Evolutionary conservation across 1,284 basidiomycete genomes (phyloP).

Genomic region (Cutaneotrichosporon mucoides): DNA sequence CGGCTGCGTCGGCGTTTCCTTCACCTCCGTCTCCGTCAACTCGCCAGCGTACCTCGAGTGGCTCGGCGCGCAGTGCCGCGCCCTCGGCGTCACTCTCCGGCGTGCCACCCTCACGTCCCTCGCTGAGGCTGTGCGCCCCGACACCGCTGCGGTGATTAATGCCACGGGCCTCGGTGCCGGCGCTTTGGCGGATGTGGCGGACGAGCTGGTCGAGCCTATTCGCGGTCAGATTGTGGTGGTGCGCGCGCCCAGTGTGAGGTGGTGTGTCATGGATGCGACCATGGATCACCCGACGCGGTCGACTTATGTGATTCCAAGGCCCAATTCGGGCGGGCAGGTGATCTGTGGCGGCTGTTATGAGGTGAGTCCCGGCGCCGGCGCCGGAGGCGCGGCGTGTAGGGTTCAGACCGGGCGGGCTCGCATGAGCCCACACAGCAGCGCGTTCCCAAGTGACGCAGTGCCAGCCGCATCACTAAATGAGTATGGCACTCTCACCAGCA

Average conservation of each 20-base stretch:
- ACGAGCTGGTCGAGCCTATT: conserved; percentile 18
- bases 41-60: conserved; percentile 18
- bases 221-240: conserved; percentile 21
- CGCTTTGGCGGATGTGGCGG: conserved; percentile 14
- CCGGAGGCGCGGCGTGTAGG: no score
- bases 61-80: conserved; percentile 16
- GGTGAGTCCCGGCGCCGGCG: conserved; percentile 3
- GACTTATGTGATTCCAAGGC: conserved; percentile 23
- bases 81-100: conserved; percentile 14
- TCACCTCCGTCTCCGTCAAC: conserved; percentile 22
- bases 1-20: conserved; percentile 18
- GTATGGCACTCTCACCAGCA: no score
- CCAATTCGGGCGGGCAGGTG: conserved; percentile 19
- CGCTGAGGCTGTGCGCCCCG: conserved; percentile 4
- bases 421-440: no score
- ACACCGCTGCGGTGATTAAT: conserved; percentile 10
- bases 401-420: no score
- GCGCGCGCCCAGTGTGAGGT: conserved; percentile 14
- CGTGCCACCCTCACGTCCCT: conserved; percentile 7
- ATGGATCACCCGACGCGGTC: conserved; percentile 15
- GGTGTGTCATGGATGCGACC: conserved; percentile 22
- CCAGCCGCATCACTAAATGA: no score
- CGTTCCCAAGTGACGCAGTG: no score
- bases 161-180: conserved; percentile 16
- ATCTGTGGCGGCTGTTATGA: conserved; percentile 27